These are phyloP conservation scores for Monosporascus cannonballus DNA, from an alignment of 2,329 filamentous ascomycete species.

Conservation along the genomic window DNA sequence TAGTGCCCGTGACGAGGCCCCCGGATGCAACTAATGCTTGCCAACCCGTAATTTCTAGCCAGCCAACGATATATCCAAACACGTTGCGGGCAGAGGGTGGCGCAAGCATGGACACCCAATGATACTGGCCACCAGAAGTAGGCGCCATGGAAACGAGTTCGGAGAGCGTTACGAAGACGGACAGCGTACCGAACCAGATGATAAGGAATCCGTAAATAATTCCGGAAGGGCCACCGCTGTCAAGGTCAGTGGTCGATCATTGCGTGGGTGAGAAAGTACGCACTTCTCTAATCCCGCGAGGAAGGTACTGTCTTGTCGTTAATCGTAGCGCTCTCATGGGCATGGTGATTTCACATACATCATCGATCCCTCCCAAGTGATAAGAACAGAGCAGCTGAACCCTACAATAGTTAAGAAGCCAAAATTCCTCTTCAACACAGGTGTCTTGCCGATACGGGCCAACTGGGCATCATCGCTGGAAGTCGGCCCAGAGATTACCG, in stretches of 20 bases:
- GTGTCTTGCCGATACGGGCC: conserved; percentile 14
- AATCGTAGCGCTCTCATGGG: background rate
- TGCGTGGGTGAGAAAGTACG: background rate
- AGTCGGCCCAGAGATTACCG: background rate
- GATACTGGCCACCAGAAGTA: conserved; percentile 16
- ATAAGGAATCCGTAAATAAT: conserved; percentile 46
- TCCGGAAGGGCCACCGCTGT: conserved; percentile 32
- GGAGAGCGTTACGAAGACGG: conserved; percentile 37
- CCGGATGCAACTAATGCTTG: conserved; percentile 12
- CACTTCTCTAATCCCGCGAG: conserved; percentile 12
- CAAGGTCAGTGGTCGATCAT: too few species aligned
- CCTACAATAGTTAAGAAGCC: conserved; percentile 17
- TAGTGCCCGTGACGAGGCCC: conserved; percentile 10
- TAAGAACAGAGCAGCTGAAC: conserved; percentile 18
- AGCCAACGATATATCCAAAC: conserved; percentile 16
- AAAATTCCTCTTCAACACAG: conserved; percentile 16
- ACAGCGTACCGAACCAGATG: conserved; percentile 42
- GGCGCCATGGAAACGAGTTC: conserved; percentile 38
- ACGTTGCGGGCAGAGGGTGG: conserved; percentile 11
- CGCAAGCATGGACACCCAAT: conserved; percentile 21
- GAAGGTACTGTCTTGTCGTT: conserved; percentile 7
- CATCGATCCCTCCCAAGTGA: conserved; percentile 18
- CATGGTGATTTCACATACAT: conserved; percentile 8
- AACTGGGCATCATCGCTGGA: conserved; percentile 3
- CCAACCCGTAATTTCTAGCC: conserved; percentile 16